phyloP scores from a whole-genome alignment of 352 stramenopile genomes.

The Globisporangium sylvaticum region DNA sequence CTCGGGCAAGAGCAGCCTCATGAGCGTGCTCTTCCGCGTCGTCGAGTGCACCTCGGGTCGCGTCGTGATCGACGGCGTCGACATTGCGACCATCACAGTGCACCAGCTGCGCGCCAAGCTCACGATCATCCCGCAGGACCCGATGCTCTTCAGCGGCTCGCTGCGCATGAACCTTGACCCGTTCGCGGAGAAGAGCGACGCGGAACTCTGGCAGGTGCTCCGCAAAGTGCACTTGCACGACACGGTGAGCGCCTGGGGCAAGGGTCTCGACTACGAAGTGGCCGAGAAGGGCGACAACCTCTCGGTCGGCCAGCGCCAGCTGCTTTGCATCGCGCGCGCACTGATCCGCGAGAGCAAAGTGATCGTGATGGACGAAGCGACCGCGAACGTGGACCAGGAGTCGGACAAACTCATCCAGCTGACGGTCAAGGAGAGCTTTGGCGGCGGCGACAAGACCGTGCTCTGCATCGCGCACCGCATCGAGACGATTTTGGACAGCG shows the following conservation, averaged over 20 bases:
- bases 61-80: slow-evolving; percentile 84
- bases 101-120: slow-evolving; percentile 26
- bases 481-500: slow-evolving; percentile 90
- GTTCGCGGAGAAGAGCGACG: slow-evolving; percentile 65
- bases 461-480: slow-evolving; percentile 93
- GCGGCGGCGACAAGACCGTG: slow-evolving; percentile 68
- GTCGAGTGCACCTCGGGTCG: slow-evolving; percentile 31
- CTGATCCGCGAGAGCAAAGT: slow-evolving; percentile 78
- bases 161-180: slow-evolving; percentile 90
- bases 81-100: slow-evolving; percentile 47
- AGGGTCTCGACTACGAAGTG: slow-evolving; percentile 75
- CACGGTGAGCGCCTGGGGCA: slow-evolving; percentile 10
- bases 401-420: slow-evolving; percentile 77
- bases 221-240: slow-evolving; percentile 25
- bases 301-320: slow-evolving; percentile 90
- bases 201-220: slow-evolving; percentile 28
- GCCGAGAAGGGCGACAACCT: slow-evolving; percentile 91
- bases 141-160: slow-evolving; percentile 87
- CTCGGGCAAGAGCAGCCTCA: slow-evolving; percentile 33
- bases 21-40: slow-evolving; percentile 39
- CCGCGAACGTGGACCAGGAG: slow-evolving; percentile 85
- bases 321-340: slow-evolving; percentile 93
- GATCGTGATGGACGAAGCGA: slow-evolving; percentile 96
- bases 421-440: slow-evolving; percentile 53
- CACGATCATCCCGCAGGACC: slow-evolving; percentile 83